phyloP scores from a whole-genome alignment of 2,329 filamentous ascomycete genomes.

The Lachnellula subtilissima region DNA sequence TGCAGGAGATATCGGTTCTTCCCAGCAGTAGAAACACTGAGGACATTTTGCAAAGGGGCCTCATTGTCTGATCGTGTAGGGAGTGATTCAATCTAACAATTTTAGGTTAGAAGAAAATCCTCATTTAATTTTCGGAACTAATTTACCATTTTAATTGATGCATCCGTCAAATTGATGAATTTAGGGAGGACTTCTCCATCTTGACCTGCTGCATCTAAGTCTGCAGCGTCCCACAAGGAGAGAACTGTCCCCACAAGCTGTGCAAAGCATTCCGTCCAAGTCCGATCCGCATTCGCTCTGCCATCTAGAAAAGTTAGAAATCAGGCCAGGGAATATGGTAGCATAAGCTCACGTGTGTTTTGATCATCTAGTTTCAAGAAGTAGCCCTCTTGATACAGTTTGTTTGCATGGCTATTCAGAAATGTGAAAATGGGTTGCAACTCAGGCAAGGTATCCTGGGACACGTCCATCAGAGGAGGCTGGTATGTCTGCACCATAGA shows the following conservation, averaged over 20 bases:
- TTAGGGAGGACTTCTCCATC: slow-evolving; percentile 82
- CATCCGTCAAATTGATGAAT: slow-evolving; percentile 96
- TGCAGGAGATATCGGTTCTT: slow-evolving; percentile 93
- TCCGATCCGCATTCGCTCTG: slow-evolving; percentile 76
- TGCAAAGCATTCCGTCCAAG: slow-evolving; percentile 95
- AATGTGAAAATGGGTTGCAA: slow-evolving; percentile 90
- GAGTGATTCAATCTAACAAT: slow-evolving; percentile 72
- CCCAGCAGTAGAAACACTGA: slow-evolving; percentile 92
- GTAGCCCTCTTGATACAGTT: slow-evolving; percentile 96
- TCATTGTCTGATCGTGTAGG: slow-evolving; percentile 74
- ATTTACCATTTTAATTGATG: slow-evolving; percentile 91
- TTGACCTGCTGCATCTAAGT: slow-evolving; percentile 80
- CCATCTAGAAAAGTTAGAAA: slow-evolving; percentile 59
- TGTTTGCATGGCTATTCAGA: slow-evolving; percentile 91
- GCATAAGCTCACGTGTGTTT: slow-evolving; percentile 67
- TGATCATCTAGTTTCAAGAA: slow-evolving; percentile 96
- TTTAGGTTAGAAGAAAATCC: slow-evolving; percentile 17
- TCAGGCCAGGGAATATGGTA: slow-evolving; percentile 7
- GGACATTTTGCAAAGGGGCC: slow-evolving; percentile 84
- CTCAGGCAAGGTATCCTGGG: slow-evolving; percentile 83
- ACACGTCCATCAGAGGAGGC: slow-evolving; percentile 79
- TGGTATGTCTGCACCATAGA: slow-evolving; percentile 86
- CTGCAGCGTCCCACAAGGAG: slow-evolving; percentile 91
- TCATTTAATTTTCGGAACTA: neutral
- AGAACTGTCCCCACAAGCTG: slow-evolving; percentile 93